Conservation (phyloP, 768 basidiomycete genomes). For the Leucocoprinus leucothites region DNA sequence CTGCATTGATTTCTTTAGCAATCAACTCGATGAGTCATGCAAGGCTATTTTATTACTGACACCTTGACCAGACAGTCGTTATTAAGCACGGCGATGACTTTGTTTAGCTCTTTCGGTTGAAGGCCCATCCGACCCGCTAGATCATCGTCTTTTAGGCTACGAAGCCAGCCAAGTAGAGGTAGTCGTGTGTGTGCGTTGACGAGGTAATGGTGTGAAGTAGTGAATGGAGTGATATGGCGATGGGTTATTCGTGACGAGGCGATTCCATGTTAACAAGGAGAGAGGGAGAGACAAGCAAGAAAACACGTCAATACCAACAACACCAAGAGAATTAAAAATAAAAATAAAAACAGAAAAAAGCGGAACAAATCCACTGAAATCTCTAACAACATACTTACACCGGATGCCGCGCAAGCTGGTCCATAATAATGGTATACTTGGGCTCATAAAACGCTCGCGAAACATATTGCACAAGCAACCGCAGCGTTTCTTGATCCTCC, state of each 20-base stretch:
- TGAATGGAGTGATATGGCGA: too few relatives aligned
- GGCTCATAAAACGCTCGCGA: conserved; percentile 94
- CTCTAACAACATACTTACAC: conserved; percentile 71
- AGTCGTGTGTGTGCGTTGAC: too few relatives aligned
- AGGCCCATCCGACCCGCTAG: conserved; percentile 88
- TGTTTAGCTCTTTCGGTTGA: conserved; percentile 87
- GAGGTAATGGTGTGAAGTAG: too few relatives aligned
- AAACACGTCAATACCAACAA: conserved; percentile 12
- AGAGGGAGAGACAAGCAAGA: too few relatives aligned
- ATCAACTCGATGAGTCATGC: too few relatives aligned
- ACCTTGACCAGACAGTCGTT: conserved; percentile 77
- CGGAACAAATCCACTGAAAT: too few relatives aligned
- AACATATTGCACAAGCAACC: conserved; percentile 89
- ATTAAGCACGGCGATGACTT: conserved; percentile 78
- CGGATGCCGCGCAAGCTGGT: conserved; percentile 88
- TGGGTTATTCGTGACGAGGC: too few relatives aligned
- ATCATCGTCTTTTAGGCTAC: conserved; percentile 90
- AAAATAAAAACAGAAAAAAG: too few relatives aligned
- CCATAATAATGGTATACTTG: conserved; percentile 87
- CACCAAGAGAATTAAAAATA: conserved; percentile 18
- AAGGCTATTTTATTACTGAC: too few relatives aligned
- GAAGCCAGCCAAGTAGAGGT: background rate
- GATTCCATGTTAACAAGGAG: too few relatives aligned
- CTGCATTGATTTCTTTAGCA: conserved; percentile 33
- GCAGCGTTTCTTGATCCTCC: conserved; percentile 80